Percentiles rank a stretch among this genome's conserved stretches.
phyloP scores from a whole-genome alignment of 257 asterid species.

The Nicotiana tomentosiformis region DNA sequence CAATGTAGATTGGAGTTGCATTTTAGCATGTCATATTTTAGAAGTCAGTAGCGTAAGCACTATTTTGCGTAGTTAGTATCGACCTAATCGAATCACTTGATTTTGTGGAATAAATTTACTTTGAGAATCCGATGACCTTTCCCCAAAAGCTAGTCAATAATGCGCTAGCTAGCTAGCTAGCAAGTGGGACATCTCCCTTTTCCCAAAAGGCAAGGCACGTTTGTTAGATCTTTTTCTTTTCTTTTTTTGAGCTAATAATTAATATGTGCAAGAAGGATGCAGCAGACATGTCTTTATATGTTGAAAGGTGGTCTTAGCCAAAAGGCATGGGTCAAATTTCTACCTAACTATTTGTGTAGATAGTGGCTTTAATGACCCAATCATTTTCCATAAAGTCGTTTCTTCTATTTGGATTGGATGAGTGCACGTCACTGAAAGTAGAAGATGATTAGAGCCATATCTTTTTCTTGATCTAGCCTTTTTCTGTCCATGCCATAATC shows the following conservation, averaged over 20 bases:
- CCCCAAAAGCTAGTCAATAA: neutral
- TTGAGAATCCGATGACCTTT: neutral
- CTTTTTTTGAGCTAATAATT: neutral
- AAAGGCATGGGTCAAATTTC: neutral
- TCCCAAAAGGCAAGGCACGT: slow-evolving; percentile 1
- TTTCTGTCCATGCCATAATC: neutral
- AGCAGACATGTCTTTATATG: neutral
- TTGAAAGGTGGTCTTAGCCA: neutral
- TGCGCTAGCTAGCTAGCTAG: neutral
- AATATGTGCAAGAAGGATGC: neutral
- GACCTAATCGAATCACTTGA: neutral
- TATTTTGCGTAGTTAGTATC: too few relatives aligned
- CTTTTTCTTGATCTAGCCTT: neutral
- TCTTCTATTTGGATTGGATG: neutral
- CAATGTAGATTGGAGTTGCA: too few relatives aligned
- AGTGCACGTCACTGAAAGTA: neutral
- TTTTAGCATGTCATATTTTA: neutral
- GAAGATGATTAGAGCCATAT: neutral
- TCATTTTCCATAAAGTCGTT: neutral
- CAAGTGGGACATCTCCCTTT: neutral
- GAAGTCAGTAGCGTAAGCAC: neutral
- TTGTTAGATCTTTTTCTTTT: neutral
- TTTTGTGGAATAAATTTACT: neutral
- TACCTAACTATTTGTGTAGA: slow-evolving; percentile 1
- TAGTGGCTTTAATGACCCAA: neutral